Base-by-base conservation (phyloP, 2,329 filamentous ascomycete genomes). In the Diaporthe vaccinii region DNA sequence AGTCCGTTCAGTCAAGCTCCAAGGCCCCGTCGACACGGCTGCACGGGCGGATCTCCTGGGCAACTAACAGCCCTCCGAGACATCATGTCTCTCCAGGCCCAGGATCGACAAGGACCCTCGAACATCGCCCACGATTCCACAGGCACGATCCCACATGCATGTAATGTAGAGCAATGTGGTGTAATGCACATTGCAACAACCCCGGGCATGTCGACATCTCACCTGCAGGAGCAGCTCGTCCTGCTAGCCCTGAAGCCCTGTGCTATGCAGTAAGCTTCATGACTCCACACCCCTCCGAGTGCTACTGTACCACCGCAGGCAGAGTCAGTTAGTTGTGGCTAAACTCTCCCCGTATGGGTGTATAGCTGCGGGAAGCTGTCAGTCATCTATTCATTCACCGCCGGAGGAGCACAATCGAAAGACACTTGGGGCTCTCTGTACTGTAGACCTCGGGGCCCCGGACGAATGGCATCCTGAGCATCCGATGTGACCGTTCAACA, bases 141-240 rank as follows among this genome's bases (percentile, higher is more conserved):
- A 73, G 70, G 57, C 61, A 34, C 58, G 58, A 65, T 73, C 70
- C 58, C 39, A 22, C 70, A 73, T 73, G 70, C 70, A 65, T 65
- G 36, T 53, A 65, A 73, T 65, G 58, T 44, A 73, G n/a, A 73
- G 70, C 70, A 65, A 44, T 44, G 49, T 55, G 65, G 65, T 69
- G 49, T 55, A 69, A 69, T 28, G 49, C 65, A 55, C 65, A 69
- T 6, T 55, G 41, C 8, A 69, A 34, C 49, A 41, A 41, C 34
- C 70, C 49, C 36, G 46, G 49, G n/a, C 41, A 55, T 62, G 46
- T 53, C 58, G 70, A 73, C 58, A 65, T 41, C 17, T 73, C 70
- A 62, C 59, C 70, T 73, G 70, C 70, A 73, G 70, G 31, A 28
- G 12, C 34, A 53, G 31, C 34, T 65, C 34, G 58, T 34, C 57